Evolutionary conservation across 1,284 basidiomycete genomes (phyloP).

Genomic region (Apiotrichum brassicae): DNA sequence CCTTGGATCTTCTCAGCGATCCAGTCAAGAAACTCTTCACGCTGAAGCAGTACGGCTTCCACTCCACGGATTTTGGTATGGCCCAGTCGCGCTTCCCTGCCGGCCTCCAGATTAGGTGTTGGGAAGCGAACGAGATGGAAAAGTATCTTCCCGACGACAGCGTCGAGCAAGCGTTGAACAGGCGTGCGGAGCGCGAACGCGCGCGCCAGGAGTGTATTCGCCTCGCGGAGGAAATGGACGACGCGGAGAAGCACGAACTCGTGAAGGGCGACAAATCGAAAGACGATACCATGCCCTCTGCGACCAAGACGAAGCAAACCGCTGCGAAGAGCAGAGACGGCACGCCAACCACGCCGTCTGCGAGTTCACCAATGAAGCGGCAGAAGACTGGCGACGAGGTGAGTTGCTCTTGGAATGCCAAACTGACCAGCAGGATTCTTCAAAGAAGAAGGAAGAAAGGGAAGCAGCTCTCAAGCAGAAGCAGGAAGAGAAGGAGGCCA

Average conservation of each 20-base stretch:
- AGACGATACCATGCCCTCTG: neutral
- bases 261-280: conserved; percentile 21
- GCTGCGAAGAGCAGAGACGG: neutral
- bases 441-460: conserved; percentile 9
- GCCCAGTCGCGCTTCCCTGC: conserved; percentile 26
- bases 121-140: conserved; percentile 34
- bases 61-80: conserved; percentile 27
- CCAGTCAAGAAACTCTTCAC: conserved; percentile 32
- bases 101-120: conserved; percentile 33
- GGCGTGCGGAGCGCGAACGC: conserved; percentile 20
- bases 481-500: conserved; percentile 6
- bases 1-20: conserved; percentile 18
- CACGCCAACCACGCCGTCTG: conserved; percentile 17
- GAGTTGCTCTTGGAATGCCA: conserved; percentile 6
- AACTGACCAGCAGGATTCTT: conserved; percentile 26
- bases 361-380: conserved; percentile 31
- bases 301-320: neutral
- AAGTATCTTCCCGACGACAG: conserved; percentile 28
- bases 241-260: conserved; percentile 29
- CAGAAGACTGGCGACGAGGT: conserved; percentile 36
- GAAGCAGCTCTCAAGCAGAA: conserved; percentile 17
- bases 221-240: conserved; percentile 26
- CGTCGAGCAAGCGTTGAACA: conserved; percentile 11
- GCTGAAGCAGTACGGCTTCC: conserved; percentile 32
- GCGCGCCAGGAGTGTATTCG: conserved; percentile 28